Conservation (phyloP, 208 protist species). For the Trypanosoma melophagium region DNA sequence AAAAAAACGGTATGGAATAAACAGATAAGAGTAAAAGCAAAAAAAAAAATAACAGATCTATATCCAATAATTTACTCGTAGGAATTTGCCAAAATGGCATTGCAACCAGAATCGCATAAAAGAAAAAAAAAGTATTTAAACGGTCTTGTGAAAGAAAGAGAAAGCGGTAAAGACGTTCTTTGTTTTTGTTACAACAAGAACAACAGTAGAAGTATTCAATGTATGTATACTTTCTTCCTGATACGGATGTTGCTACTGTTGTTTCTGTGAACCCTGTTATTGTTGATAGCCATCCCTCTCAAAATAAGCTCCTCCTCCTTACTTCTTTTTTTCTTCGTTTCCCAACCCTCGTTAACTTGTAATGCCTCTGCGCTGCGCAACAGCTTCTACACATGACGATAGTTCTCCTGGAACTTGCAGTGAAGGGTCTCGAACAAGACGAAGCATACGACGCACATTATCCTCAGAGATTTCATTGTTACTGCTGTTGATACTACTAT, state of each 20-base stretch:
- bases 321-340: conserved; percentile 8
- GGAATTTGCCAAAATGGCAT: background rate
- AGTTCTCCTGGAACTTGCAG: conserved; percentile 77
- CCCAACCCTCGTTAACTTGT: conserved; percentile 2
- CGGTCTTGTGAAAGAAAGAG: background rate
- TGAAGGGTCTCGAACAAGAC: conserved; percentile 64
- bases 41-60: too few relatives aligned
- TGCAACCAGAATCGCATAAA: background rate
- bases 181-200: background rate
- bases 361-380: conserved; percentile 25
- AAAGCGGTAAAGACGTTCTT: background rate
- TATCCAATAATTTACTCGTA: too few relatives aligned
- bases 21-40: too few relatives aligned
- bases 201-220: background rate
- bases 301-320: background rate
- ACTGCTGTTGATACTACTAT: background rate
- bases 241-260: too few relatives aligned
- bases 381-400: conserved; percentile 56
- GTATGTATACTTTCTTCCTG: too few relatives aligned
- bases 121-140: conserved; percentile 6
- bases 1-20: too few relatives aligned
- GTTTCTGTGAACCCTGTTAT: too few relatives aligned
- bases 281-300: too few relatives aligned
- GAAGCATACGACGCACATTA: conserved; percentile 61
- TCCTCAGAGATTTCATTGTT: conserved; percentile 24